Evolutionary conservation across 1,139 yeast species (phyloP).

Genomic region (Suzukiozyma palmioleophila): DNA sequence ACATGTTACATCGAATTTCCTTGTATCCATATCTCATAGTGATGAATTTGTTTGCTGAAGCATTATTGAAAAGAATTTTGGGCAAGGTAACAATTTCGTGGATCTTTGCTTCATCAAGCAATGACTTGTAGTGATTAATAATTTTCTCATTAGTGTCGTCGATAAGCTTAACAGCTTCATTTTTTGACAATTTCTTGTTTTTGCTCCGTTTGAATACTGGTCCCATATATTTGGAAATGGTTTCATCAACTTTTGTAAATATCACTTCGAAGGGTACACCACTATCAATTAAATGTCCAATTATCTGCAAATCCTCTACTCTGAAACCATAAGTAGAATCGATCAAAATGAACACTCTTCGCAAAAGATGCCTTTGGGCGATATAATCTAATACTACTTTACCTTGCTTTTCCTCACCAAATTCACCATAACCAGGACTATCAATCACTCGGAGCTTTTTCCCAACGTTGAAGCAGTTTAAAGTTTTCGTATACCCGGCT

Average conservation of each 20-base stretch:
- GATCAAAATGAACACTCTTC: slow-evolving; percentile 57
- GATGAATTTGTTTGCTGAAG: slow-evolving; percentile 19
- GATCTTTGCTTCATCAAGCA: slow-evolving; percentile 21
- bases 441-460: slow-evolving; percentile 64
- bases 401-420: slow-evolving; percentile 64
- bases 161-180: slow-evolving; percentile 38
- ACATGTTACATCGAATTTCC: slow-evolving; percentile 30
- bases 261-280: slow-evolving; percentile 73
- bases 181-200: neutral
- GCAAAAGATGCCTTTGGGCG: slow-evolving; percentile 45
- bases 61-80: slow-evolving; percentile 31
- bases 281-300: slow-evolving; percentile 43
- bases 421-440: slow-evolving; percentile 82
- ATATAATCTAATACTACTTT: slow-evolving; percentile 60
- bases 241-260: slow-evolving; percentile 69
- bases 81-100: slow-evolving; percentile 25
- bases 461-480: slow-evolving; percentile 69
- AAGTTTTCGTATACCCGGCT: slow-evolving; percentile 75
- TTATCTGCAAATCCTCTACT: slow-evolving; percentile 50
- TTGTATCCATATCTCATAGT: slow-evolving; percentile 28
- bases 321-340: slow-evolving; percentile 57
- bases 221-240: slow-evolving; percentile 32
- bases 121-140: slow-evolving; percentile 17
- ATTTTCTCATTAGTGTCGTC: slow-evolving; percentile 24
- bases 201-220: slow-evolving; percentile 38